Evolutionary conservation across 257 asterid genomes (phyloP), one percentile per base, ranked within the genome.

Genomic region (Thymus mandschuricus): DNA sequence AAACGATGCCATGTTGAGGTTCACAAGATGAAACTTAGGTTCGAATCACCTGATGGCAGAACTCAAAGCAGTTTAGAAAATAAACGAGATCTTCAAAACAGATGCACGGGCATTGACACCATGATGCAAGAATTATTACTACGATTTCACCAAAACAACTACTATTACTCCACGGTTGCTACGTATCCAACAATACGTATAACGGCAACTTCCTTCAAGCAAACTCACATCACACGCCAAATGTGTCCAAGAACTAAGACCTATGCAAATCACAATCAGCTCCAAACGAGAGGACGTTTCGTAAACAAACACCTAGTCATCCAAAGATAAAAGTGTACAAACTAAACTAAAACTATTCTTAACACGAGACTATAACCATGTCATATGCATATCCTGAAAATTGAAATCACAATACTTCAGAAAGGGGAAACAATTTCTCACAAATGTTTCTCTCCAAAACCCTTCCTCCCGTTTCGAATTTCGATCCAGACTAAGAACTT

Each of bases 1-100:
- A 51, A 78, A 56, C 76, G 79, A 73, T 64, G 88, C 80, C 98
- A 90, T 87, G 43, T 60, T 61, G 59, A 70, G 66, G 75, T 67
- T 76, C 81, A 49, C 46, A n/a, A 43, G 43, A 54, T 38, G 76
- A 65, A 44, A 28, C 49, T 44, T 6, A 30, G 59, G 48, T 71
- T 50, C 68, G 60, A 71, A 34, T 72, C 81, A 70, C 74, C 89
- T 88, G 85, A 61, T 55, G 69, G 5, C 5, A 78, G 77, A 60
- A 77, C 4, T 69, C 67, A 50, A 76, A 67, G 41, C 46, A 54
- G 51, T 65, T 82, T 31, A 79, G 72, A 66, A 43, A 72, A 49
- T 15, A 38, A n/a, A 61, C 13, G 1, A 29, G 52, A 50, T 13
- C 43, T 56, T 45, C 58, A 75, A 15, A 72, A 35, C 40, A 60